Evolutionary conservation across 169 alveolate species (phyloP), one percentile per base, ranked within the genome.

Genomic region (Plasmodium relictum): DNA sequence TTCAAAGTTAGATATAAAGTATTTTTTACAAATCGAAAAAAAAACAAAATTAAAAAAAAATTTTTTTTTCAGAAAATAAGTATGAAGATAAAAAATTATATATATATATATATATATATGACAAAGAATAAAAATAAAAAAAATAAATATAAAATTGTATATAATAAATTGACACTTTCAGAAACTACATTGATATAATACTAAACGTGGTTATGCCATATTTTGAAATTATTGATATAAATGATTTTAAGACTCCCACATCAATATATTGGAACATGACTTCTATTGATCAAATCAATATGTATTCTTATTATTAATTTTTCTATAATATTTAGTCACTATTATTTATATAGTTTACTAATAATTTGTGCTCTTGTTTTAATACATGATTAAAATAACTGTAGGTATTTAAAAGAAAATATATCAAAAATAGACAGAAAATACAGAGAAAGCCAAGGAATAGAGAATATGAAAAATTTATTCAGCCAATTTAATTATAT

Each of bases 211-310:
- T 83, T 44, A 83, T 83, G 78, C 91, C 91, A 9, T 83, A 83
- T 68, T 83, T 83, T 65, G 85, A 83, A 66, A 68, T 83, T 83
- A 66, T 83, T 59, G 91, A 83, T 62, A 68, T 83, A 68, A 68
- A 56, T 31, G 85, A 83, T 68, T 66, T 83, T 66, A 83, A 83
- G 39, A 83, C 91, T 1, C 91, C 91, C 14, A 71, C 74, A 18
- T 83, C 91, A 22, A 24, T 66, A 42, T 83, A 68, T 72, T 83
- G 91, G 91, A 83, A 83, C 22, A 83, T 83, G 91, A 66, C 65
- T 42, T 83, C 85, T 48, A 62, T 61, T 39, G 91, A 83, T 54
- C 39, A 71, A 62, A 83, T 83, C 37, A 83, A 83, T 42, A 26
- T n/a, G 91, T 83, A 37, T 8, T 58, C 45, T 83, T 45, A 18